A percentile compares a stretch with the other conserved stretches of the same genome.
These are phyloP conservation scores for Rhytidhysteron rufulum DNA, from an alignment of 2,329 filamentous ascomycete species.

Conservation along the genomic window DNA sequence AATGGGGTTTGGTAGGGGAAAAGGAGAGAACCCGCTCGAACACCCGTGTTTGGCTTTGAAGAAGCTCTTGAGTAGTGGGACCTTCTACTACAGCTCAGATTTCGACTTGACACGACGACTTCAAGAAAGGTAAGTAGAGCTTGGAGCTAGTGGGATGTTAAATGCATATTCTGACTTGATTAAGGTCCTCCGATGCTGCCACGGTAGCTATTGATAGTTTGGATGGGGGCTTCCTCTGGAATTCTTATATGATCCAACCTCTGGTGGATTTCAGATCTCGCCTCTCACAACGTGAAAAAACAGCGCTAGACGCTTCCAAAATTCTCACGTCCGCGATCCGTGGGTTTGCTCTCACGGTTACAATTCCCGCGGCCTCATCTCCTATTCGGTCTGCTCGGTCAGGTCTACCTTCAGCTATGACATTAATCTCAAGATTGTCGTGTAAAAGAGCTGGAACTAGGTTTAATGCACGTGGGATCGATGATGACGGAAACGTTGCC, in stretches of 20 bases:
- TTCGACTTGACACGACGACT: slow-evolving; percentile 93
- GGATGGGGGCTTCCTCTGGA: slow-evolving; percentile 92
- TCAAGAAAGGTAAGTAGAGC: slow-evolving; percentile 66
- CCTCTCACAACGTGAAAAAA: slow-evolving; percentile 69
- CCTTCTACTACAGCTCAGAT: slow-evolving; percentile 97
- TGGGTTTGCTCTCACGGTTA: slow-evolving; percentile 84
- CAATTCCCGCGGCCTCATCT: slow-evolving; percentile 72
- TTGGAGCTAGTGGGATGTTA: slow-evolving; percentile 10
- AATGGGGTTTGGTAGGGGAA: slow-evolving; percentile 50
- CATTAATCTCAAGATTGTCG: slow-evolving; percentile 86
- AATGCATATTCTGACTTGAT: slow-evolving; percentile 14
- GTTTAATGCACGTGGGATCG: slow-evolving; percentile 95
- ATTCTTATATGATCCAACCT: slow-evolving; percentile 96
- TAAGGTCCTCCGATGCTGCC: slow-evolving; percentile 67
- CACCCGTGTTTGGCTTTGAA: slow-evolving; percentile 88
- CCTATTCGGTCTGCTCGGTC: slow-evolving; percentile 63
- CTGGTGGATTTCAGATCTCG: slow-evolving; percentile 84
- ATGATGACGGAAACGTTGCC: slow-evolving; percentile 94
- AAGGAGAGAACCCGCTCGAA: slow-evolving; percentile 68
- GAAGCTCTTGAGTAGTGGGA: slow-evolving; percentile 88
- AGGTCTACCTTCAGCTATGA: slow-evolving; percentile 78
- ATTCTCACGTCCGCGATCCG: slow-evolving; percentile 92
- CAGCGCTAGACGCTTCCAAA: slow-evolving; percentile 76
- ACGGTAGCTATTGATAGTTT: slow-evolving; percentile 90
- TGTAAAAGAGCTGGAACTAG: slow-evolving; percentile 88